Conservation (phyloP, 306 rosid species). For the Vicia villosa region DNA sequence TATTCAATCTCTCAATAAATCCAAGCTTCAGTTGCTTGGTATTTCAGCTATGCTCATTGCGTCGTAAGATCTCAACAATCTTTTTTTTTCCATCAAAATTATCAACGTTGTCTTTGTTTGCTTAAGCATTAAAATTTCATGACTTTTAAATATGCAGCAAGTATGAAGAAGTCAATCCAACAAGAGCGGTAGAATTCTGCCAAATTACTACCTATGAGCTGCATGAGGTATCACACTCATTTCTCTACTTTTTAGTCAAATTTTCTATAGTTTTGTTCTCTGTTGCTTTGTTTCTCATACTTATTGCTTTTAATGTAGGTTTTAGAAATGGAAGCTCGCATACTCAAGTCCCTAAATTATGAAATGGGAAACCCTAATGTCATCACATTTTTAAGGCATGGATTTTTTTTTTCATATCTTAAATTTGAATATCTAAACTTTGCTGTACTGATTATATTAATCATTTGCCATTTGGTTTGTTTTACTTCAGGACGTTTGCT, state of each 20-base stretch:
- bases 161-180: too few species aligned
- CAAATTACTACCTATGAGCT: too few species aligned
- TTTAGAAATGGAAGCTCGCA: conserved; percentile 77
- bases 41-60: too few species aligned
- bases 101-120: too few species aligned
- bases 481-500: conserved; percentile 48
- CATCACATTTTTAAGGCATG: conserved; percentile 67
- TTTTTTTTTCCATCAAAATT: too few species aligned
- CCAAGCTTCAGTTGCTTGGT: too few species aligned
- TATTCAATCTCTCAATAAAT: too few species aligned
- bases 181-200: too few species aligned
- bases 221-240: too few species aligned
- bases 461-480: background rate
- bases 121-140: too few species aligned
- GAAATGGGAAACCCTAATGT: conserved; percentile 88
- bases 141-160: too few species aligned
- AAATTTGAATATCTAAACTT: background rate
- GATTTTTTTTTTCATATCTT: background rate
- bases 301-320: conserved; percentile 45
- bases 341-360: conserved; percentile 62
- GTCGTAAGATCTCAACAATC: too few species aligned
- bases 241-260: background rate
- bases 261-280: background rate
- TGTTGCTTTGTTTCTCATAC: background rate
- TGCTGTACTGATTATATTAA: background rate